A percentile compares a stretch with the other conserved stretches of the same genome.
phyloP scores from a whole-genome alignment of 2,329 filamentous ascomycete species.

The Uncinocarpus reesii region DNA sequence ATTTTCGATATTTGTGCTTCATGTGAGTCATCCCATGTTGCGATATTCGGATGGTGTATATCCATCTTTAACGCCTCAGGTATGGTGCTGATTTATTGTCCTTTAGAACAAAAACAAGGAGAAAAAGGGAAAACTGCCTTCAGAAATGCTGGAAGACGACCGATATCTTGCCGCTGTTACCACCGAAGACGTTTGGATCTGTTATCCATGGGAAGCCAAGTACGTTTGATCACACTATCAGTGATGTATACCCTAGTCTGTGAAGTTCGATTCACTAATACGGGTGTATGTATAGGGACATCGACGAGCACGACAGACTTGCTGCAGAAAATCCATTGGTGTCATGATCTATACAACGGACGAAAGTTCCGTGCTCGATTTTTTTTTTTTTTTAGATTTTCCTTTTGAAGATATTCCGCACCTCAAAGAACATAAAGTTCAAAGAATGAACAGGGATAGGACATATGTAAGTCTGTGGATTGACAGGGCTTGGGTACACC shows the following conservation, averaged over 20 bases:
- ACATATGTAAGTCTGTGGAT: too few species aligned
- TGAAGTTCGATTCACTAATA: neutral
- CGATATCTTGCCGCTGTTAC: constrained; percentile 80
- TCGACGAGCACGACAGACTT: constrained; percentile 76
- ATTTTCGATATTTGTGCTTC: constrained; percentile 91
- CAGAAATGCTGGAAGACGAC: constrained; percentile 60
- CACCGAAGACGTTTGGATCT: constrained; percentile 93
- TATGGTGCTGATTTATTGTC: constrained; percentile 12
- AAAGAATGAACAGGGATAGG: too few species aligned
- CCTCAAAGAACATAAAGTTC: too few species aligned
- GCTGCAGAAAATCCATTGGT: constrained; percentile 34
- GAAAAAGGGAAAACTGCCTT: constrained; percentile 80
- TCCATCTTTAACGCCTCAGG: too few species aligned
- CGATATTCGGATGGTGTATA: neutral
- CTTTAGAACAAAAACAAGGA: constrained; percentile 85
- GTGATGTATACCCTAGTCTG: too few species aligned
- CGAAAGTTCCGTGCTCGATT: too few species aligned
- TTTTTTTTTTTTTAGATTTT: too few species aligned
- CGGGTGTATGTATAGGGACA: constrained; percentile 48
- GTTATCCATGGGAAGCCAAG: constrained; percentile 95
- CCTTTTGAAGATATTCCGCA: too few species aligned
- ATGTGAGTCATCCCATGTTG: constrained; percentile 47
- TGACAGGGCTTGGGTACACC: too few species aligned
- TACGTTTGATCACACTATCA: too few species aligned
- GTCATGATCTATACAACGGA: neutral